Evolutionary conservation across 2,329 filamentous ascomycete species (phyloP), one percentile per base, ranked within the genome.

Genomic region (Fusarium paranaense): DNA sequence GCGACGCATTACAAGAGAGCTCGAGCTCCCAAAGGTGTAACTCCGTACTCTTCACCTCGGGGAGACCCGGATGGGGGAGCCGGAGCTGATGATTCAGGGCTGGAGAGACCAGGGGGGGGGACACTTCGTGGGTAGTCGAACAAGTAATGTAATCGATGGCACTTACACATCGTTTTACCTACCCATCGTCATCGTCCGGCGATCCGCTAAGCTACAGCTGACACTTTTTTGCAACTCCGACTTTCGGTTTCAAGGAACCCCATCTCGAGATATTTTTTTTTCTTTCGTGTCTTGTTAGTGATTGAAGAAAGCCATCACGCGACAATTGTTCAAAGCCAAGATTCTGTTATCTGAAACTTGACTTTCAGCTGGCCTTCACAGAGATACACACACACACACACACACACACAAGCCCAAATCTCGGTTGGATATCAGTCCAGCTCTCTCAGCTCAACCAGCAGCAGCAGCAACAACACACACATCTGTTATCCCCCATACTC

Each of bases 71-170:
- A 59, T 58, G 25, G 66, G 25, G 54, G 60, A 64, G 33, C 61
- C 64, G 20, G 38, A 63, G 63, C 57, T 71, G 70, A 75, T 66
- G 73, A 62, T 72, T 76, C 69, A 76, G 74, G 63, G 64, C 42
- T 64, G 33, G 52, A 16, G 16, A 25, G 37, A 40, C 37, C 37
- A 14, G 35, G 37, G 37, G 37, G n/a, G 37, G 37, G 37, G 62
- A 62, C 65, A 69, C 68, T 52, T 35, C 33, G 69, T 56, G 33
- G 61, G 32, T 33, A 11, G 32, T 33, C 37, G 40, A 61, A 5
- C 63, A 70, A 62, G 71, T 74, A 72, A 74, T 74, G 64, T 35
- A 74, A 74, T 74, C 71, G 57, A 69, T 60, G 59, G 47, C 47
- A 35, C 71, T 74, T 74, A 74, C 71, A 74, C 71, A 74, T 74